Base-by-base conservation (phyloP, 306 rosid genomes). In the Quercus parvula region DNA sequence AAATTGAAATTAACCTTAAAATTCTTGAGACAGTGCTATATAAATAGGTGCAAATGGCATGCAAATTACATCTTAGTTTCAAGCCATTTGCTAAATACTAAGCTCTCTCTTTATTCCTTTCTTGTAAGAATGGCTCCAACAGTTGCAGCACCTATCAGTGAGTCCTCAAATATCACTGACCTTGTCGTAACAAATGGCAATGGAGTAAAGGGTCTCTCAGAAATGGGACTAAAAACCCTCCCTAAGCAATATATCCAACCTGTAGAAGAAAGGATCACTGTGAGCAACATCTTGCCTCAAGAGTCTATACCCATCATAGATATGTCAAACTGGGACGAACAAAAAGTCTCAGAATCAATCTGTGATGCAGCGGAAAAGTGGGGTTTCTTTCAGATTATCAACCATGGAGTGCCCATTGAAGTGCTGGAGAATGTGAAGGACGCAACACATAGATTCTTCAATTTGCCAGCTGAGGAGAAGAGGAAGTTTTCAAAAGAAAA, bases 361-460 rank as follows among this genome's bases (percentile, higher is more conserved):
- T 87, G 93, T 68, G 80, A 81, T 52, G 96, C 92, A 1, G 93
- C 96, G 25, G 87, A 86, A 76, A 88, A 80, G 22, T 91, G 90
- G 91, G 93, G 94, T 0, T 89, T 91, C 80, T 91, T 91, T 58
- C 96, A 88, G 56, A 38, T 91, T 11, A 74, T 81, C 19, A 88
- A 89, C 31, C 96, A 89, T 66, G 96, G 93, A 1, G 86, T 91
- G 25, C 87, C 93, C 17, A 6, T 76, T 2, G 74, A 81, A 66
- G 87, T 87, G 71, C 79, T 89, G 25, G 79, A 86, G 12, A 70
- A 66, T 20, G 90, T 86, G 9, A 67, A 87, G 86, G 79, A 54
- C 7, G 90, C 93, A 49, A 86, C 91, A 69, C 82, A 80, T 28
- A 77, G 82, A 72, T 91, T 91, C 79, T 91, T 81, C 55, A 86